Base-by-base conservation (phyloP, 2,329 filamentous ascomycete species). In the Cladosporium sp. region DNA sequence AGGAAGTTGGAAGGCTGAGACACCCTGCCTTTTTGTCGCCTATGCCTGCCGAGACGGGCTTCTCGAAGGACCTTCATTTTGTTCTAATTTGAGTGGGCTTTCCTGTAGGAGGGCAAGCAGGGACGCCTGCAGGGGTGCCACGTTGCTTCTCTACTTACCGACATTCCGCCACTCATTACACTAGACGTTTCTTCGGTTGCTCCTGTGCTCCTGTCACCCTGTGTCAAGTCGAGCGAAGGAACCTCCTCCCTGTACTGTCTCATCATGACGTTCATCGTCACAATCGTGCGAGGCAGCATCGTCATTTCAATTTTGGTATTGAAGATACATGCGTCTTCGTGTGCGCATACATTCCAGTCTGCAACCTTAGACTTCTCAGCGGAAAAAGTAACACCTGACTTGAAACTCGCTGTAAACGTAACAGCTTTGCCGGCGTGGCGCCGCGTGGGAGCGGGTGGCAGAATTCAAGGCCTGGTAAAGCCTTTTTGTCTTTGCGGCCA, bases 31-130 rank as follows among this genome's bases (percentile, higher is more conserved):
- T 7, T 30, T 21, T 30, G 28, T 36, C 58, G 58, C 28, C n/a
- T 61, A 30, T 61, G 49, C 58, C 30, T 53, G 46, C 58, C 58
- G 49, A 61, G 46, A 18, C 26, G n/a, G 30, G 26, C 58, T 61
- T 61, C 58, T 61, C 58, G 58, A 61, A 61, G 58, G 21, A 53
- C 30, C 30, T 39, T 36, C 28, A 51, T 49, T 25, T 61, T 54
- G 51, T 54, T 54, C 58, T 21, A 25, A 61, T 16, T 46, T 36
- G 54, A 26, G 58, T 61, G 46, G 58, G 39, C 1, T 18, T n/a
- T 18, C 36, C n/a, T n/a, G 36, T 21, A 43, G 36, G 36, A 43
- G 36, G 36, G 36, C 36, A 18, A 6, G 36, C 16, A 14, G 34
- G 34, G 16, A 53, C n/a, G n/a, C n/a, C n/a, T 10, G 28, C 46